Evolutionary conservation across 2,329 filamentous ascomycete species (phyloP).

Genomic region (Xylaria sp.): DNA sequence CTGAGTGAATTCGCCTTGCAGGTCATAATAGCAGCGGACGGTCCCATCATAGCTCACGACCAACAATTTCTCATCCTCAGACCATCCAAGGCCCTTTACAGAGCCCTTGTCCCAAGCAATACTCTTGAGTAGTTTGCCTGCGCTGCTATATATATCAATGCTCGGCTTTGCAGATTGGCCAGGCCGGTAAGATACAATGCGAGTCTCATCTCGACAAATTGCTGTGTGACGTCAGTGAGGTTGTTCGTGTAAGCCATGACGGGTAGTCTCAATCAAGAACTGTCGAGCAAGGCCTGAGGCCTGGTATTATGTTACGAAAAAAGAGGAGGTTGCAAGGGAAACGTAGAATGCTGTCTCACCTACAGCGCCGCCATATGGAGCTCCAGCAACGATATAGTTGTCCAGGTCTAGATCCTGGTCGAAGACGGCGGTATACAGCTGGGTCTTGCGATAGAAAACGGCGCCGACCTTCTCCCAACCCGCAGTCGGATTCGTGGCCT

Average conservation of each 20-base stretch:
- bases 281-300: background rate
- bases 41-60: constrained; percentile 90
- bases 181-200: constrained; percentile 81
- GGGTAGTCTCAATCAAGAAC: background rate
- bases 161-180: constrained; percentile 78
- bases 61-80: constrained; percentile 90
- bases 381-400: constrained; percentile 91
- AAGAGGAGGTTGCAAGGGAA: background rate
- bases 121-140: constrained; percentile 85
- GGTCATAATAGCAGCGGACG: constrained; percentile 87
- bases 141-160: constrained; percentile 94
- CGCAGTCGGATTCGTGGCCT: constrained; percentile 75
- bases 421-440: constrained; percentile 93
- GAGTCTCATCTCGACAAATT: constrained; percentile 87
- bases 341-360: constrained; percentile 66
- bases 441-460: constrained; percentile 93
- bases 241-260: constrained; percentile 4
- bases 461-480: constrained; percentile 96
- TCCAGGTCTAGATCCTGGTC: constrained; percentile 94
- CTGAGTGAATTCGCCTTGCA: constrained; percentile 95
- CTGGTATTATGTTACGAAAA: background rate
- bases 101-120: constrained; percentile 92
- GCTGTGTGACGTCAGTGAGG: constrained; percentile 64
- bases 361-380: constrained; percentile 92
- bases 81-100: constrained; percentile 93